phyloP scores from a whole-genome alignment of 805 yeast species.

The Yarrowia osloensis region DNA sequence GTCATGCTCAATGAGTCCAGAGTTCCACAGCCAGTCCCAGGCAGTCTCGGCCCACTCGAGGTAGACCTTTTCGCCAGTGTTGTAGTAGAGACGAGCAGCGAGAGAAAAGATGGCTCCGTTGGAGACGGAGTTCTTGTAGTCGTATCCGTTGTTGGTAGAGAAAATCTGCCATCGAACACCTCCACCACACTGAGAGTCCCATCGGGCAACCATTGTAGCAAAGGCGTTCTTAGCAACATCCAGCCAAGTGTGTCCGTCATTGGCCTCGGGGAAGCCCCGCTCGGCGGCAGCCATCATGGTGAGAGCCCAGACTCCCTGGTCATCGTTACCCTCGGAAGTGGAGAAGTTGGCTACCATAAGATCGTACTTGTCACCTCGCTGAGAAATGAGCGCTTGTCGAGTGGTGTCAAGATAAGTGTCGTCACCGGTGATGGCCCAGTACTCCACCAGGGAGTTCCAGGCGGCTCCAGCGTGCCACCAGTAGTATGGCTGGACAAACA shows the following conservation, averaged over 20 bases:
- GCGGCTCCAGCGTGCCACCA: constrained; percentile 95
- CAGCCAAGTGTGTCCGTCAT: constrained; percentile 70
- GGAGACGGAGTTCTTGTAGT: constrained; percentile 79
- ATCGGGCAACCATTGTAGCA: constrained; percentile 76
- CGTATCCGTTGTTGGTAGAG: constrained; percentile 83
- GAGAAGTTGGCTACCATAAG: constrained; percentile 82
- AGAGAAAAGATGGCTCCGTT: constrained; percentile 79
- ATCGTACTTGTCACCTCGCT: constrained; percentile 63
- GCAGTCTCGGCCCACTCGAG: constrained; percentile 68
- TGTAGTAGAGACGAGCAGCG: constrained; percentile 82
- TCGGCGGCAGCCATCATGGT: constrained; percentile 85
- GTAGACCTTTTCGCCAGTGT: constrained; percentile 69
- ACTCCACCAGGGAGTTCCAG: constrained; percentile 67
- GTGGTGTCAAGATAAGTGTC: constrained; percentile 61
- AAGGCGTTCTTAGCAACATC: constrained; percentile 79
- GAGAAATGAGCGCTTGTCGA: constrained; percentile 62
- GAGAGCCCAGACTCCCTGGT: constrained; percentile 91
- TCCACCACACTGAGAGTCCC: constrained; percentile 74
- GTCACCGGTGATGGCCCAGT: constrained; percentile 69
- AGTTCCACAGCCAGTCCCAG: constrained; percentile 67
- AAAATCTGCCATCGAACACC: constrained; percentile 93
- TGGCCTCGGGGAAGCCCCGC: constrained; percentile 75
- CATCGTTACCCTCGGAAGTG: constrained; percentile 87
- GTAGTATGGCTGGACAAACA: constrained; percentile 73
- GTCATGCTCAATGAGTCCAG: constrained; percentile 49